Evolutionary conservation across 768 basidiomycete genomes (phyloP), one percentile per base, ranked within the genome.

Genomic region (Tricholoma flavovirens): DNA sequence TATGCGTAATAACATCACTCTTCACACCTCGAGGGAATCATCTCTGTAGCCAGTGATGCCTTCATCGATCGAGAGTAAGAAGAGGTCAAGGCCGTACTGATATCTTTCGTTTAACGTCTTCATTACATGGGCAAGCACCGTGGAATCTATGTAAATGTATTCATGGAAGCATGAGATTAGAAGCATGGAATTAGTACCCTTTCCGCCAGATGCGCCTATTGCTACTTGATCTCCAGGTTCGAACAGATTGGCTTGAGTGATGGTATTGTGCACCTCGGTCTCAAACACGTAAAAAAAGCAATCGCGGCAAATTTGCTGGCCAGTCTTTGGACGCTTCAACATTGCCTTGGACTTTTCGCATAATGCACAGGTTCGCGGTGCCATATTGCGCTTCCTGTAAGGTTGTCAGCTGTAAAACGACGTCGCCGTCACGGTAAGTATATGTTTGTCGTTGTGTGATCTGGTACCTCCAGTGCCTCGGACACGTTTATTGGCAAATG

Each of bases 231-330:
- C 93, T 32, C 95, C 93, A 10, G 84, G 77, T 66, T 84, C 85
- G 78, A 99, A 99, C 3, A 99, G 77, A 54, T 76, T 75, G 10
- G 91, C 82, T 64, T 90, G 81, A 5, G 77, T 84, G 67, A 98
- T 98, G 1, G 97, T 98, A 68, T 95, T 88, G 75, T 99, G 97
- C 26, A 99, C 87, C 69, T 99, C 97, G 0, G 93, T 96, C 77
- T 99, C 97, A 64, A 99, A 99, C 38, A 98, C 94, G 62, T 84
- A 84, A 76, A 93, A 99, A 74, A 95, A 97, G 68, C 97, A 99
- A 36, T 88, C 85, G 70, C 87, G 89, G 78, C 97, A 99, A 57
- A 98, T 94, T 69, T 94, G 93, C 66, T 98, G 95, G 0, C 93
- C 93, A 1, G 95, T 99, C 72, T 99, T 99, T 2, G 96, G 97